These are phyloP conservation scores for Casaregolazyma suthepensis DNA, from an alignment of 1,139 yeast species.

Conservation along the genomic window DNA sequence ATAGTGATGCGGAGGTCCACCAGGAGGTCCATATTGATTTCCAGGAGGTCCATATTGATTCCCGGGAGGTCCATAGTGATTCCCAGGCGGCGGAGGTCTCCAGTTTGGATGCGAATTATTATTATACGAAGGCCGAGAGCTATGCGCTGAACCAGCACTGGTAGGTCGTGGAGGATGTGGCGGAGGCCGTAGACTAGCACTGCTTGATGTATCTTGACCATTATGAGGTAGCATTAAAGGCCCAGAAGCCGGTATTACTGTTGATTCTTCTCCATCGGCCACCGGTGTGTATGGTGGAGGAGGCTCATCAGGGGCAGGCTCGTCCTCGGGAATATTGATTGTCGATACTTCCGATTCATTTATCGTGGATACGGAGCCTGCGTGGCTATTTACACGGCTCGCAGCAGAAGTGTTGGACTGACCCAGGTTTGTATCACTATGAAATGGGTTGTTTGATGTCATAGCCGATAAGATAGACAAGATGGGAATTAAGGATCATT, in stretches of 20 bases:
- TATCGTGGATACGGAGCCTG: constrained; percentile 3
- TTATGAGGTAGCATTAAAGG: constrained; percentile 9
- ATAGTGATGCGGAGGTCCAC: constrained; percentile 10
- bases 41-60: constrained; percentile 10
- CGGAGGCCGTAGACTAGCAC: constrained; percentile 5
- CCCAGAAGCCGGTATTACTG: constrained; percentile 14
- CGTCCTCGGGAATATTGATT: constrained; percentile 17
- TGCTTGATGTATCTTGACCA: constrained; percentile 5
- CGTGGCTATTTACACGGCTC: background rate
- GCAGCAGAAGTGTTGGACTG: background rate
- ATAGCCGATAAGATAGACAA: background rate
- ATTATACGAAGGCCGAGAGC: background rate
- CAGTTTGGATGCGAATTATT: background rate
- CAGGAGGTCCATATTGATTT: constrained; percentile 5
- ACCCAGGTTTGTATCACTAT: background rate
- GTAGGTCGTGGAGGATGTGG: constrained; percentile 4
- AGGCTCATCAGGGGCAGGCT: constrained; percentile 19
- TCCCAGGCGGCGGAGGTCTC: background rate
- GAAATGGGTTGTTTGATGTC: constrained; percentile 3
- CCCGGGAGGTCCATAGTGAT: constrained; percentile 7
- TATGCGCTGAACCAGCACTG: background rate
- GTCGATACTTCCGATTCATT: background rate
- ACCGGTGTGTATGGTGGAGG: constrained; percentile 27
- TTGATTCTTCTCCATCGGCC: constrained; percentile 13
- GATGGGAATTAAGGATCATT: background rate